Evolutionary conservation across 2,329 filamentous ascomycete species (phyloP).

Genomic region (Zarea fungicola): DNA sequence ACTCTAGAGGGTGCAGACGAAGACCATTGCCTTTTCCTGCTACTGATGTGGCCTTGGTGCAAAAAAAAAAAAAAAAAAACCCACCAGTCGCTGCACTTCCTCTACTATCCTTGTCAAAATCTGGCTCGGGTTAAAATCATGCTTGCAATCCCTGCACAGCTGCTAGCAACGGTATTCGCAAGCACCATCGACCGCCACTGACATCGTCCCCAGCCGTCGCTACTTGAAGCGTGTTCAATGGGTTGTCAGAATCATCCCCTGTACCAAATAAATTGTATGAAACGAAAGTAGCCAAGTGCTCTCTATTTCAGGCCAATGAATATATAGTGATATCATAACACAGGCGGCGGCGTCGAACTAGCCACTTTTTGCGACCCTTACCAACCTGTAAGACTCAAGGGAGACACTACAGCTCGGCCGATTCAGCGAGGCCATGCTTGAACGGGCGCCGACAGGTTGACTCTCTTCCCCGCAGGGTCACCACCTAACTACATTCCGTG

Average conservation of each 20-base stretch:
- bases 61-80: no score
- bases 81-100: neutral
- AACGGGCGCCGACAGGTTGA: neutral
- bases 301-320: no score
- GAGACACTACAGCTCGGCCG: neutral
- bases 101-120: neutral
- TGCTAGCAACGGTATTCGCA: neutral
- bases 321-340: neutral
- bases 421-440: neutral
- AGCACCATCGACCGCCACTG: neutral
- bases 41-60: no score
- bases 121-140: neutral
- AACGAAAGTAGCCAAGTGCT: no score
- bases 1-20: no score
- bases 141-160: neutral
- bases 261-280: neutral
- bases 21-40: no score
- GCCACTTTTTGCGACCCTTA: neutral
- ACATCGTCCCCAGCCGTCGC: neutral
- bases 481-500: no score
- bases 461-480: slow-evolving; percentile 2
- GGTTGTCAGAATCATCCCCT: neutral
- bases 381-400: neutral
- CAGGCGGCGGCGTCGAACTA: neutral
- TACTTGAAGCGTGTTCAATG: neutral